These are phyloP conservation scores for Rutidosis leptorrhynchoides DNA, from an alignment of 129 eudicot species.

Conservation along the genomic window DNA sequence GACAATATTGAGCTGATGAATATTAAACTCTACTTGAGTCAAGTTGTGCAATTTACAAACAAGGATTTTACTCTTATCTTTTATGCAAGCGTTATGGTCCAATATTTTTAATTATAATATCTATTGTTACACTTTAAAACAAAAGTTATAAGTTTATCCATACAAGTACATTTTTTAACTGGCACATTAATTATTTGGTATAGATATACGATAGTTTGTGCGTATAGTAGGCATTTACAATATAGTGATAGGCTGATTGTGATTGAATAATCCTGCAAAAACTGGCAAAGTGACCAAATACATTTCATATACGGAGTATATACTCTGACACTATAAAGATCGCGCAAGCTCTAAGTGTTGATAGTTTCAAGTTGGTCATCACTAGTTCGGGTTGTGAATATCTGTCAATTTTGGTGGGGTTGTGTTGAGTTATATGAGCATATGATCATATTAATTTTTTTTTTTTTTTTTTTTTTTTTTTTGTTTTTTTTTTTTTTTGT, in stretches of 20 bases:
- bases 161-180: no score
- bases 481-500: no score
- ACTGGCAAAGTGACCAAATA: not conserved
- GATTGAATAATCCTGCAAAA: not conserved
- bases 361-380: not conserved
- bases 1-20: not conserved
- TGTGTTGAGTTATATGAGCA: not conserved
- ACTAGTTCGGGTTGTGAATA: not conserved
- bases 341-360: not conserved
- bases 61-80: not conserved
- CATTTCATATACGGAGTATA: not conserved
- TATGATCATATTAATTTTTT: not conserved
- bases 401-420: not conserved
- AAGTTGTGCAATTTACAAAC: slow-evolving; percentile 1
- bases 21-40: not conserved
- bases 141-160: not conserved
- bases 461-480: no score
- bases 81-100: not conserved
- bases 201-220: no score
- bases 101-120: not conserved
- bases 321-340: not conserved
- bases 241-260: no score
- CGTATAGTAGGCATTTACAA: no score
- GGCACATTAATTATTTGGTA: not conserved
- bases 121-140: not conserved